Percentiles rank a stretch among this genome's conserved stretches.
Conservation (phyloP, 2,329 filamentous ascomycete genomes). For the Juglanconis oblonga region DNA sequence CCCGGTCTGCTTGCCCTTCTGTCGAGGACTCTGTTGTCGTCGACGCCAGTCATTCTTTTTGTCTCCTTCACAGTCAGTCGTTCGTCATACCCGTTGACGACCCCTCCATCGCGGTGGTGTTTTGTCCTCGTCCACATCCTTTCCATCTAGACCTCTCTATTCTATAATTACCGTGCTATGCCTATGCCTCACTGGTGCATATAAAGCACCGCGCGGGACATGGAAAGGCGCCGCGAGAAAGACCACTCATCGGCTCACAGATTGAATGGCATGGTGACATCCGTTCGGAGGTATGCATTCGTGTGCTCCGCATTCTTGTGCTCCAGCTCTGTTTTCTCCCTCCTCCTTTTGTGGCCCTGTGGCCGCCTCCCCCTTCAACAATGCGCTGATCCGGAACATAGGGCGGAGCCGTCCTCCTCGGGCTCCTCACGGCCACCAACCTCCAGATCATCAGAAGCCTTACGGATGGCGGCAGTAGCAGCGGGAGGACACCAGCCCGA, state of each 20-base stretch:
- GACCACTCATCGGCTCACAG: conserved; percentile 5
- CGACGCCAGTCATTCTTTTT: background rate
- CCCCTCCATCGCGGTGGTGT: background rate
- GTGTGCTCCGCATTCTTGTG: background rate
- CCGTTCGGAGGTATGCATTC: conserved; percentile 3
- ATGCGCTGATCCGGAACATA: background rate
- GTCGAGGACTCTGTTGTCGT: background rate
- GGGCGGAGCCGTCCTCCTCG: conserved; percentile 1
- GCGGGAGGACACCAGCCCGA: background rate
- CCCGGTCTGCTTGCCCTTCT: background rate
- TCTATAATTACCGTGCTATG: conserved; percentile 6
- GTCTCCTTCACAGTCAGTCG: background rate
- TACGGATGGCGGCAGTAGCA: background rate
- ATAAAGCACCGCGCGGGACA: conserved; percentile 6
- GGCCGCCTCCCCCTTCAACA: background rate
- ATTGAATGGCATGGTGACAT: conserved; percentile 8
- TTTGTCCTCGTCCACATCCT: background rate
- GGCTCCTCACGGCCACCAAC: conserved; percentile 1
- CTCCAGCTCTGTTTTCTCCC: too few species aligned
- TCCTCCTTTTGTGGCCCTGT: too few species aligned
- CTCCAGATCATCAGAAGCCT: background rate
- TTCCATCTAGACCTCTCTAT: background rate
- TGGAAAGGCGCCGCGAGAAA: conserved; percentile 11
- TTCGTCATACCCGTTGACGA: background rate
- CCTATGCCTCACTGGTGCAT: background rate